Conservation (phyloP, 2,329 filamentous ascomycete species). For the Trichoderma asperellum region DNA sequence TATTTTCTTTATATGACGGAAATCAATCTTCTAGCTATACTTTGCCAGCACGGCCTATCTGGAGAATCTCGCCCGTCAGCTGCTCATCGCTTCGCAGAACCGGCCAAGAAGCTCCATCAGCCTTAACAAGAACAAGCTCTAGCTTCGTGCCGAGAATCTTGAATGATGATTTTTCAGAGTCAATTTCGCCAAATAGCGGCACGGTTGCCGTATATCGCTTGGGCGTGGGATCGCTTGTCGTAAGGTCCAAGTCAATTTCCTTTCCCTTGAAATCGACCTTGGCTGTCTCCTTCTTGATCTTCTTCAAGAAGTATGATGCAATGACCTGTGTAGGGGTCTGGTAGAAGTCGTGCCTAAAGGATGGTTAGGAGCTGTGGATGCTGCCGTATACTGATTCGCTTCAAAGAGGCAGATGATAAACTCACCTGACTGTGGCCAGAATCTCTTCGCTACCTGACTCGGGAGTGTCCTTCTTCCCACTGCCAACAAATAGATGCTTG, state of each 20-base stretch:
- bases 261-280: conserved; percentile 69
- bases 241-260: conserved; percentile 75
- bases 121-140: conserved; percentile 74
- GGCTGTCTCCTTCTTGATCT: conserved; percentile 83
- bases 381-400: not conserved
- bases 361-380: not conserved
- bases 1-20: not conserved
- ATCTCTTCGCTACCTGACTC: conserved; percentile 67
- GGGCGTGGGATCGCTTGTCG: conserved; percentile 74
- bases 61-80: conserved; percentile 75
- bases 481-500: conserved; percentile 83
- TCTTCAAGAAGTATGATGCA: conserved; percentile 93
- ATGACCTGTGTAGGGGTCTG: conserved; percentile 86
- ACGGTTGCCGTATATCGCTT: conserved; percentile 80
- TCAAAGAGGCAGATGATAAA: not conserved
- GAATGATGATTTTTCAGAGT: conserved; percentile 73
- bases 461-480: conserved; percentile 65
- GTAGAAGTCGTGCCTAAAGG: conserved; percentile 77
- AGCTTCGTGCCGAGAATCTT: conserved; percentile 89
- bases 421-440: conserved; percentile 74
- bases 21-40: conserved; percentile 6
- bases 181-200: conserved; percentile 76
- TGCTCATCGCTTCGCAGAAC: conserved; percentile 79
- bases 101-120: conserved; percentile 80
- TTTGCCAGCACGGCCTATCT: conserved; percentile 76